Base-by-base conservation (phyloP, 2,329 filamentous ascomycete genomes). In the Trichoderma sp. region DNA sequence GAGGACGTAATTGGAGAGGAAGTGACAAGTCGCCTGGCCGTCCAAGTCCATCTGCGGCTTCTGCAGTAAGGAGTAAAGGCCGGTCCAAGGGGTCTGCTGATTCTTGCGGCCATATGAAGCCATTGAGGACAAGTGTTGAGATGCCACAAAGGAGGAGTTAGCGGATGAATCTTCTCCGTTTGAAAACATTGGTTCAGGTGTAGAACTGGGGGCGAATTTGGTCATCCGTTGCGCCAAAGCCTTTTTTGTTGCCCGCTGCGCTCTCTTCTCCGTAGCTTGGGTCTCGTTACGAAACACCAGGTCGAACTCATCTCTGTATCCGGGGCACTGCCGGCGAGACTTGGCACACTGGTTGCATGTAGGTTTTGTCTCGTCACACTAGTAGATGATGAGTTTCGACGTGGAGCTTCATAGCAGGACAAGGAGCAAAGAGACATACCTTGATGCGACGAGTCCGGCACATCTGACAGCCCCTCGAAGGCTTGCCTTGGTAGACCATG, bases 261-360 rank as follows among this genome's bases (percentile, higher is more conserved):
- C 90, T 76, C 90, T 86, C 73, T 87, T 85, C 76, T 90, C 89
- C 39, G 90, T 91, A 1, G 90, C 89, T 74, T 88, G 87, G 32
- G 91, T 93, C 81, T 93, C 91, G 78, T 93, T 91, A 70, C 91
- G 88, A 76, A 93, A 92, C 69, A 93, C 87, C 28, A 93, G 81
- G 75, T 93, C 91, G 75, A 93, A 92, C 74, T 92, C 90, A 77
- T 92, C 89, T 78, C 89, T 89, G 80, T 92, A 92, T 59, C 90
- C 90, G 3, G 90, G 90, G 76, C 90, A 92, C 74, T 86, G 83
- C 50, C 89, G 86, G 71, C 88, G 84, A 47, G 89, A 90, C 76
- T 91, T 91, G 74, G 85, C 82, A 76, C 90, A 92, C 77, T 91
- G 89, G 53, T 86, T 87, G 79, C 90, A 92, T 6, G 87, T 88